Evolutionary conservation across 495 filamentous ascomycete species (phyloP).

Genomic region (Hypoxylon fragiforme): DNA sequence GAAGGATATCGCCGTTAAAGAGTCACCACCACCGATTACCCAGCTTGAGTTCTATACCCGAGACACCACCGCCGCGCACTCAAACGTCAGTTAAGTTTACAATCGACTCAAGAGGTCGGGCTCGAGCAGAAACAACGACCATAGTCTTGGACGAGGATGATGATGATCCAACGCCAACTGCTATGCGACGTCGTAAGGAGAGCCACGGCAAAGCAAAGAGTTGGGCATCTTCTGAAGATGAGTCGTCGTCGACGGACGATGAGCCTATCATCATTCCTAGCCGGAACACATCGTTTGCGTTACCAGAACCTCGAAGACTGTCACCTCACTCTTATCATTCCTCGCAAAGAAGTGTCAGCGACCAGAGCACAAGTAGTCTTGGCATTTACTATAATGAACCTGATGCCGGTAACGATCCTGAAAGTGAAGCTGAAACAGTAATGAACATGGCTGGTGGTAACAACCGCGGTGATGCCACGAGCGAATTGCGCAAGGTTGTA

Average conservation of each 20-base stretch:
- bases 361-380: slow-evolving; percentile 47
- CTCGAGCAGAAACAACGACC: slow-evolving; percentile 71
- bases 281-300: slow-evolving; percentile 62
- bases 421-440: slow-evolving; percentile 63
- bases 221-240: slow-evolving; percentile 51
- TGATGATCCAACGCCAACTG: slow-evolving; percentile 36
- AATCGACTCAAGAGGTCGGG: slow-evolving; percentile 72
- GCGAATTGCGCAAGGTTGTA: slow-evolving; percentile 73
- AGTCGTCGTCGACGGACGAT: slow-evolving; percentile 63
- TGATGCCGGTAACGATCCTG: slow-evolving; percentile 38
- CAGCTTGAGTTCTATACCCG: slow-evolving; percentile 56
- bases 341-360: slow-evolving; percentile 52
- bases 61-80: slow-evolving; percentile 46
- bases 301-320: slow-evolving; percentile 55
- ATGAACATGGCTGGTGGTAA: slow-evolving; percentile 48
- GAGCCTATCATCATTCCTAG: slow-evolving; percentile 69
- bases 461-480: slow-evolving; percentile 52
- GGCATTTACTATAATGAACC: slow-evolving; percentile 37
- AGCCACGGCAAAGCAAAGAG: slow-evolving; percentile 12
- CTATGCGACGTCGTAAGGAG: slow-evolving; percentile 27
- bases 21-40: slow-evolving; percentile 47
- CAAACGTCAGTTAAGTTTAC: slow-evolving; percentile 66
- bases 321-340: slow-evolving; percentile 58
- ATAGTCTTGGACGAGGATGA: slow-evolving; percentile 54
- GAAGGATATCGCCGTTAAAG: slow-evolving; percentile 55